Evolutionary conservation across 2,329 filamentous ascomycete species (phyloP).

Genomic region (Fusarium austroafricanum): DNA sequence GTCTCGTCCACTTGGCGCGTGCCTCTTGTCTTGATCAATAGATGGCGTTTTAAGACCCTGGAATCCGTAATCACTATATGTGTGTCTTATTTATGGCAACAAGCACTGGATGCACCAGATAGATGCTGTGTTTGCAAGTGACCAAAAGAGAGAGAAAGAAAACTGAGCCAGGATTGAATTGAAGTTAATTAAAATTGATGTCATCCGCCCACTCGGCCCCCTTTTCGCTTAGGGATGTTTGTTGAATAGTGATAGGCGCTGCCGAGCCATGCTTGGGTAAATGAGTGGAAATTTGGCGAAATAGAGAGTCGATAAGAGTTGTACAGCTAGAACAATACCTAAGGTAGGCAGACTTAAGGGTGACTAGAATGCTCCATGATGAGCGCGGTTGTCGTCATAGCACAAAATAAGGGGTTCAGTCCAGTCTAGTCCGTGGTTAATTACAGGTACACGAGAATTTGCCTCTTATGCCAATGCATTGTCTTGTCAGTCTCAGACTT

Average conservation of each 20-base stretch:
- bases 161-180: conserved; percentile 10
- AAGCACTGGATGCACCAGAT: no score
- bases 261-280: conserved; percentile 38
- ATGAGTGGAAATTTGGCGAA: conserved; percentile 38
- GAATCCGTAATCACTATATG: not conserved
- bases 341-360: no score
- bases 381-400: not conserved
- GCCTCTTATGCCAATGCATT: conserved; percentile 1
- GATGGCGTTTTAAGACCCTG: not conserved
- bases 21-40: not conserved
- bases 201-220: conserved; percentile 43
- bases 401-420: conserved; percentile 8
- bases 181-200: conserved; percentile 46
- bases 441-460: conserved; percentile 15
- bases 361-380: no score
- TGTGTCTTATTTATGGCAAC: not conserved
- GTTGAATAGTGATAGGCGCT: conserved; percentile 41
- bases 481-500: conserved; percentile 12
- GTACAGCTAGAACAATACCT: not conserved
- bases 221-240: conserved; percentile 34
- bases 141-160: not conserved
- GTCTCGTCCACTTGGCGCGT: not conserved
- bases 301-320: not conserved
- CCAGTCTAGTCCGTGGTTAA: conserved; percentile 7
- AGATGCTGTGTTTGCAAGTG: not conserved